Conservation (phyloP, 2,329 filamentous ascomycete genomes). For the Fusarium neocosmosporiellum region DNA sequence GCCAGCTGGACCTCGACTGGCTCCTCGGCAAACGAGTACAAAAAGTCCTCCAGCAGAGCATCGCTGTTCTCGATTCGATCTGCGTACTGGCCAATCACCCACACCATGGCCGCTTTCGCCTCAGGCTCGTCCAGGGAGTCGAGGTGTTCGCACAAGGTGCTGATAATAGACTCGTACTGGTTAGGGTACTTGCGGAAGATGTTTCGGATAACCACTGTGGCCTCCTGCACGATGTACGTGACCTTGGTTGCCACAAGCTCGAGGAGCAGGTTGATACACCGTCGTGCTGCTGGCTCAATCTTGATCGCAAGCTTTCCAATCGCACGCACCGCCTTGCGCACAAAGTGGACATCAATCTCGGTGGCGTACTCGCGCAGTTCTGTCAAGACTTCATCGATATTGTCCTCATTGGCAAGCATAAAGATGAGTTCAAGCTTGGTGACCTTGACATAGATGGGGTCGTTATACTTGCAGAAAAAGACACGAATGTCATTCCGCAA, state of each 20-base stretch:
- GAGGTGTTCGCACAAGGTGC: constrained; percentile 93
- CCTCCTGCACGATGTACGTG: constrained; percentile 98
- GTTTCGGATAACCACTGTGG: constrained; percentile 97
- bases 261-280: constrained; percentile 92
- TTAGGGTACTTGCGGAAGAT: constrained; percentile 99
- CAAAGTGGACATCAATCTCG: constrained; percentile 98
- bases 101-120: constrained; percentile 98
- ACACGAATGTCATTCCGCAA: constrained; percentile 96
- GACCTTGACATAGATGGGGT: constrained; percentile 99
- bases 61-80: constrained; percentile 98
- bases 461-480: constrained; percentile 99
- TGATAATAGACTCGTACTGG: constrained; percentile 98
- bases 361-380: constrained; percentile 97
- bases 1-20: constrained; percentile 95
- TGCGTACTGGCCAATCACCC: constrained; percentile 98
- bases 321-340: constrained; percentile 95
- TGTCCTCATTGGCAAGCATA: constrained; percentile 95
- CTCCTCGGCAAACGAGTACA: constrained; percentile 94
- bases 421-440: constrained; percentile 99
- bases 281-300: constrained; percentile 90
- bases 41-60: constrained; percentile 90
- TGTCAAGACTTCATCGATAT: constrained; percentile 94
- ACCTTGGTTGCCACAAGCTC: constrained; percentile 98
- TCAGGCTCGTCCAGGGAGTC: constrained; percentile 97
- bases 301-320: constrained; percentile 99